These are phyloP conservation scores for Stachybotrys chlorohalonatus DNA, from an alignment of 2,329 filamentous ascomycete species.

Conservation along the genomic window DNA sequence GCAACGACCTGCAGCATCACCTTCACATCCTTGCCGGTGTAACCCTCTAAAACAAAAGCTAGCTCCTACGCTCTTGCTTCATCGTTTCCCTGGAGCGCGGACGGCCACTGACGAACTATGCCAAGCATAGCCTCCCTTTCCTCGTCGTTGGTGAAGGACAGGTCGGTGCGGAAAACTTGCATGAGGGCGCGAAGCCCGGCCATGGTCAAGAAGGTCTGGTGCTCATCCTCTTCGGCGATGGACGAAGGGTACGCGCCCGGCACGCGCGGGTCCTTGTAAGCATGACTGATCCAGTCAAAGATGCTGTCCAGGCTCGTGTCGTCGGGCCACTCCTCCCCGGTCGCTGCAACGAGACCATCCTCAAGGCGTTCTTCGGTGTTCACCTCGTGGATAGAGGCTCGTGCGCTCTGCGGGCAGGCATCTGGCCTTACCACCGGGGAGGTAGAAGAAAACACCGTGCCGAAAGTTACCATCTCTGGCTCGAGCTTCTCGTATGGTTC, in stretches of 20 bases:
- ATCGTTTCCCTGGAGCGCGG: neutral
- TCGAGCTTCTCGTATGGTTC: neutral
- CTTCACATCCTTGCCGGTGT: neutral
- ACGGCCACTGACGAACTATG: neutral
- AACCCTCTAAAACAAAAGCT: neutral
- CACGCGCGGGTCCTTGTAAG: neutral
- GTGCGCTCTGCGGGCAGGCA: too few species aligned
- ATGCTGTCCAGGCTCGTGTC: neutral
- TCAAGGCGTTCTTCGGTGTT: too few species aligned
- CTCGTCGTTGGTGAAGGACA: neutral
- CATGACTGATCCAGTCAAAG: neutral
- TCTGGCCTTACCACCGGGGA: too few species aligned
- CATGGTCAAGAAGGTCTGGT: neutral
- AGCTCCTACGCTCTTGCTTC: neutral
- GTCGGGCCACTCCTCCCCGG: neutral
- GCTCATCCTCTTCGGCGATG: neutral
- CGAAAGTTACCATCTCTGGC: neutral
- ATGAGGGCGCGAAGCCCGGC: neutral
- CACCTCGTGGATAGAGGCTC: too few species aligned
- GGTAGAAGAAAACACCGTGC: too few species aligned
- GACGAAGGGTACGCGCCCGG: neutral
- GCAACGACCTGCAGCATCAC: neutral
- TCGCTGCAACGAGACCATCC: neutral
- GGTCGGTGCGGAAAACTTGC: neutral
- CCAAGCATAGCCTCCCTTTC: neutral